These are phyloP conservation scores for Paradendryphiella salina DNA, from an alignment of 2,329 filamentous ascomycete genomes.

Conservation along the genomic window DNA sequence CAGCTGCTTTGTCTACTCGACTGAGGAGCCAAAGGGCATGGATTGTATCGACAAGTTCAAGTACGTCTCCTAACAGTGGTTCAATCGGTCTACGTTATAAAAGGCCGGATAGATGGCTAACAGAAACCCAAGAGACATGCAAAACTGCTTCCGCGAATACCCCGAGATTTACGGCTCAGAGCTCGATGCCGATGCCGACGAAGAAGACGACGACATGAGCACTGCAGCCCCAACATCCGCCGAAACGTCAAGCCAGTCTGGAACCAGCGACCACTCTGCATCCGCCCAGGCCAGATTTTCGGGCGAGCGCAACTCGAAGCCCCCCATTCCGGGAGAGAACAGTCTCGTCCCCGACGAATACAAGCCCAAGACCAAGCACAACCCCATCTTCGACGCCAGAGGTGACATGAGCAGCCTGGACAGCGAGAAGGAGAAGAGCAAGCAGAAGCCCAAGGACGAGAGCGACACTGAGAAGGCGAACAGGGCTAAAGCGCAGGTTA, in stretches of 20 bases:
- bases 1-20: conserved; percentile 96
- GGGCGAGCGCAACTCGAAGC: conserved; percentile 12
- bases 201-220: conserved; percentile 59
- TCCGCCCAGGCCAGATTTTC: conserved; percentile 11
- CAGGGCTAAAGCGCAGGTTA: not conserved
- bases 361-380: conserved; percentile 16
- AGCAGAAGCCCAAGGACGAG: conserved; percentile 6
- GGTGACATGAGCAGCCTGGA: conserved; percentile 13
- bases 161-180: conserved; percentile 93
- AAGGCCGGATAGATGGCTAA: conserved; percentile 7
- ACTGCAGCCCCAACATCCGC: conserved; percentile 18
- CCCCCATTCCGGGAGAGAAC: conserved; percentile 12
- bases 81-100: too few species aligned
- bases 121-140: conserved; percentile 72
- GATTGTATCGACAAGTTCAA: conserved; percentile 98
- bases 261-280: conserved; percentile 10
- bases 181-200: conserved; percentile 76
- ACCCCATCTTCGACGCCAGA: conserved; percentile 10
- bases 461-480: conserved; percentile 3
- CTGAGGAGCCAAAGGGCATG: conserved; percentile 94
- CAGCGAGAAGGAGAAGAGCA: conserved; percentile 14
- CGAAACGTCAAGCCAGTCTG: conserved; percentile 7
- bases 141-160: conserved; percentile 91
- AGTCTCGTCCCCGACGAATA: conserved; percentile 28
- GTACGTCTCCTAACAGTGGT: conserved; percentile 56